Conservation (phyloP, 768 basidiomycete genomes). For the Tubosaeta sp. region DNA sequence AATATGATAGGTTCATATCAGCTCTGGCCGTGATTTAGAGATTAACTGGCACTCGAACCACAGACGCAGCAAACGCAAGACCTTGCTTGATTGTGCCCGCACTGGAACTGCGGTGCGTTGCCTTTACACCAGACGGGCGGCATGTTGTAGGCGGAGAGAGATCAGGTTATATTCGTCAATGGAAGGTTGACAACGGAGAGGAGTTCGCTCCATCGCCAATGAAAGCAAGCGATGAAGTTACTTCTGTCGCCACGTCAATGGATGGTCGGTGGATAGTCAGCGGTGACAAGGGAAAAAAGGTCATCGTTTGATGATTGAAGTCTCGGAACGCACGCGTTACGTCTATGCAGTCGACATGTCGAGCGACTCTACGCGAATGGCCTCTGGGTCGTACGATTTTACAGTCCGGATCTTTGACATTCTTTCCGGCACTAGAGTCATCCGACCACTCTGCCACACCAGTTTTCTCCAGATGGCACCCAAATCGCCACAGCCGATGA, state of each 20-base stretch:
- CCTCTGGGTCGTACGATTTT: not conserved
- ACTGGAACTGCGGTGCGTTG: not conserved
- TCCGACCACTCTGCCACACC: not conserved
- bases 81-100: too few species aligned
- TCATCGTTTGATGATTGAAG: not conserved
- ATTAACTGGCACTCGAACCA: not conserved
- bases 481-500: not conserved
- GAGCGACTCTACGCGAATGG: not conserved
- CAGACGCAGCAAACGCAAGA: not conserved
- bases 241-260: not conserved
- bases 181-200: not conserved
- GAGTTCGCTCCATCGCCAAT: not conserved
- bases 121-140: not conserved
- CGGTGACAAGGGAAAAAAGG: not conserved
- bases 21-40: too few species aligned
- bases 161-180: not conserved
- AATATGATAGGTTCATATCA: not conserved
- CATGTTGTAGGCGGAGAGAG: not conserved
- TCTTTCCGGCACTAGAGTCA: not conserved
- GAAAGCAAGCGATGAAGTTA: not conserved
- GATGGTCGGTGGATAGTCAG: slow-evolving; percentile 3
- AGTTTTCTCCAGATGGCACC: not conserved
- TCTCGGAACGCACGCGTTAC: not conserved
- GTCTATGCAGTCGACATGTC: not conserved
- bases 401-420: slow-evolving; percentile 1